phyloP scores from a whole-genome alignment of 257 asterid genomes.

The Buddleja alternifolia region DNA sequence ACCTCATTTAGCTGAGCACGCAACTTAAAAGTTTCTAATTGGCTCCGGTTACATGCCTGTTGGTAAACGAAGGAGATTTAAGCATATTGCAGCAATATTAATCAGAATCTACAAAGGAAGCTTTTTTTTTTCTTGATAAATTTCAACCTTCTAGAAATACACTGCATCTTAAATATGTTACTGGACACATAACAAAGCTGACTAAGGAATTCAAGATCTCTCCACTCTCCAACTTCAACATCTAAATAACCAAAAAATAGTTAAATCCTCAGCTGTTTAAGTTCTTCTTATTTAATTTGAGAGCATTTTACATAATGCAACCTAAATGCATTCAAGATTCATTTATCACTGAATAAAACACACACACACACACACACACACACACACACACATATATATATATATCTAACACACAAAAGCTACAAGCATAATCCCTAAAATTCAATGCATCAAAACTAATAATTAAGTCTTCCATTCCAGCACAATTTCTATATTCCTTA shows the following conservation, averaged over 20 bases:
- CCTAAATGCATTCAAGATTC: background rate
- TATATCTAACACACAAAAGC: background rate
- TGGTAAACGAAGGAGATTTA: background rate
- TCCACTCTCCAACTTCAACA: background rate
- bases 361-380: no score
- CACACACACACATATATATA: no score
- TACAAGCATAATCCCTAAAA: background rate
- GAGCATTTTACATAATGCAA: background rate
- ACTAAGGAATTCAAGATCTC: background rate
- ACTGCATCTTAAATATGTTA: background rate
- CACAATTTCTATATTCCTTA: no score
- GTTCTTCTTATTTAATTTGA: background rate
- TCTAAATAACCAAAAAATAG: no score
- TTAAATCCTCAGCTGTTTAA: background rate
- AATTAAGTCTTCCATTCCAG: background rate
- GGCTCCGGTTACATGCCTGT: conserved; percentile 23
- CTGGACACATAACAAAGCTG: background rate
- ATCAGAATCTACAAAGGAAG: conserved; percentile 6
- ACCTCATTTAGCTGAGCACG: conserved; percentile 38
- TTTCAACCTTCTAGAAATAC: conserved; percentile 3
- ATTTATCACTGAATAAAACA: background rate
- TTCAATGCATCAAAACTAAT: background rate
- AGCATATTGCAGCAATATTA: conserved; percentile 8
- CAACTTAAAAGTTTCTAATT: conserved; percentile 30
- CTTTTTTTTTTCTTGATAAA: background rate